Base-by-base conservation (phyloP, 164 flowering plant species). In the Aristolochia contorta region DNA sequence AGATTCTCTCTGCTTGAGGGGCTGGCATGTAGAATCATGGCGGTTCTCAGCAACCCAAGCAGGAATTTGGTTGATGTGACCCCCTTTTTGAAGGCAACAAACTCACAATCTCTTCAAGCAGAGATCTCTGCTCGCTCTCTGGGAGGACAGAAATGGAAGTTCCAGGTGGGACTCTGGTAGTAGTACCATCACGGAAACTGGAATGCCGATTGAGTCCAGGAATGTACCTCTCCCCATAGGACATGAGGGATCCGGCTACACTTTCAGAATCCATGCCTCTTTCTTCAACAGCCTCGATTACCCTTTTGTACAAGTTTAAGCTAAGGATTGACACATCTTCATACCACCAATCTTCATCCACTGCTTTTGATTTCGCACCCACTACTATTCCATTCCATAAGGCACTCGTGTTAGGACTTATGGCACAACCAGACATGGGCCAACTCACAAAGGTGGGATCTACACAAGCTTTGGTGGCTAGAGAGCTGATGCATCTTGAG, bases 401-500 rank as follows among this genome's bases (percentile, higher is more conserved):
- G 6, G 63, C 58, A 21, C 69, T 54, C 7, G 71, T 77, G 3
- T 49, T 72, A 14, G 84, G 64, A 57, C 61, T 76, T 47, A 70
- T 50, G 41, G 47, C 58, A 41, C 37, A 52, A 43, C 72, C 76
- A 6, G 78, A 63, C 52, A 72, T 33, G 1, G 84, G 85, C 87
- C 84, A 79, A 47, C 76, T 67, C 58, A 82, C 75, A 47, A 84
- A 67, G 58, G 62, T 55, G 6, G 85, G 82, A 60, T 85, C 86
- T 8, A 85, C 72, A 75, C 84, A 78, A 61, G 88, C 90, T 73
- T 88, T 85, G 68, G 71, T 69, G 32, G 88, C 88, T 57, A 88
- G 66, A 20, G 92, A 84, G 59, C 75, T 70, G 56, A 86, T 82
- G 87, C 96, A 84, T 69, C 85, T 77, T 1, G 85, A 77, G 47